A percentile compares a stretch with the other conserved stretches of the same genome.
phyloP scores from a whole-genome alignment of 2,329 filamentous ascomycete species.

The Ophiostoma ulmi region DNA sequence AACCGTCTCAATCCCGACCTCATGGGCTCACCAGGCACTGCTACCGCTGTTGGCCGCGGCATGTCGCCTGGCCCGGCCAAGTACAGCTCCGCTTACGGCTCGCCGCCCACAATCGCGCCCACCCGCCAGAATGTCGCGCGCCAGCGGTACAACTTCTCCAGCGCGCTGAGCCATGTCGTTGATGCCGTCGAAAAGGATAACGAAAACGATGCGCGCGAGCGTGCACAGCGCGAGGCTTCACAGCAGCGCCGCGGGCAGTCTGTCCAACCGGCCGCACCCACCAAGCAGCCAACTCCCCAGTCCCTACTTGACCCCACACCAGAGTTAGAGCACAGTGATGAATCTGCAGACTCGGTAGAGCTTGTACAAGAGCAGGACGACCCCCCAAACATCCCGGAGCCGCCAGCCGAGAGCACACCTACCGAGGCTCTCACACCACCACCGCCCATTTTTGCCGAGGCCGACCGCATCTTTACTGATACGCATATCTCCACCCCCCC shows the following conservation, averaged over 20 bases:
- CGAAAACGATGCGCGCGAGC: slow-evolving; percentile 25
- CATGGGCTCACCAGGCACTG: slow-evolving; percentile 14
- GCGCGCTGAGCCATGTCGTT: slow-evolving; percentile 27
- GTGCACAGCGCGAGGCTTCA: slow-evolving; percentile 16
- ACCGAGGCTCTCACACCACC: slow-evolving; percentile 17
- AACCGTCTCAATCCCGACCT: slow-evolving; percentile 8
- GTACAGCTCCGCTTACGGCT: slow-evolving; percentile 30
- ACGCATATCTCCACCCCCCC: slow-evolving; percentile 33
- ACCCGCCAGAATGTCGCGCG: slow-evolving; percentile 27
- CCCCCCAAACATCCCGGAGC: not conserved
- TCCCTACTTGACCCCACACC: not conserved
- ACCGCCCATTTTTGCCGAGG: slow-evolving; percentile 35
- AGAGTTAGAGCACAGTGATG: not conserved
- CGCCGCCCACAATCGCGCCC: slow-evolving; percentile 27
- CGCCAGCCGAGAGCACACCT: slow-evolving; percentile 21
- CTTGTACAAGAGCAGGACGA: slow-evolving; percentile 15
- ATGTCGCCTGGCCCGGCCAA: slow-evolving; percentile 29
- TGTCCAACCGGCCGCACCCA: not conserved
- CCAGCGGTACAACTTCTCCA: slow-evolving; percentile 28
- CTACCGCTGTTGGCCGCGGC: slow-evolving; percentile 24
- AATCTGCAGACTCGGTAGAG: slow-evolving; percentile 19
- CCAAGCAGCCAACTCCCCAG: slow-evolving; percentile 9
- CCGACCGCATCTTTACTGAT: slow-evolving; percentile 35
- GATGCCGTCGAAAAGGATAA: slow-evolving; percentile 29
- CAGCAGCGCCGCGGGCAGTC: slow-evolving; percentile 19